A percentile compares a stretch with the other conserved stretches of the same genome.
Conservation (phyloP, 192 early-diverging fungal species). For the Backusella psychrophila region DNA sequence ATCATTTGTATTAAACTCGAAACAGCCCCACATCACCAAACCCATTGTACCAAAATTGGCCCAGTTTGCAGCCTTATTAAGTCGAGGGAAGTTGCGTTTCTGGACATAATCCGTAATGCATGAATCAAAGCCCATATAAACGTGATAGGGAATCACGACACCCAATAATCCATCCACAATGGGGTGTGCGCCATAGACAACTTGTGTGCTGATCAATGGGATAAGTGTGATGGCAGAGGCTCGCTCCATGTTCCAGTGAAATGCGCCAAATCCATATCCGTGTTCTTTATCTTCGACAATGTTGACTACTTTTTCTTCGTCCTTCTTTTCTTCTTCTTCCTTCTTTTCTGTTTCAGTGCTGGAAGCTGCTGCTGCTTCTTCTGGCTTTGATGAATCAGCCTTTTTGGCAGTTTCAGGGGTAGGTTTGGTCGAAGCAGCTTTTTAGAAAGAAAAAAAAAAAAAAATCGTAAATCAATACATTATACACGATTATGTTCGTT, state of each 20-base stretch:
- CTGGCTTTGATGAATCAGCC: background rate
- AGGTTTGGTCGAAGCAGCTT: background rate
- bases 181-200: slow-evolving; percentile 77
- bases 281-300: background rate
- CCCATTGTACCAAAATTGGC: slow-evolving; percentile 68
- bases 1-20: slow-evolving; percentile 95
- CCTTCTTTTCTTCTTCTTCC: slow-evolving; percentile 35
- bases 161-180: slow-evolving; percentile 89
- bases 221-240: slow-evolving; percentile 67
- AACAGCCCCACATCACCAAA: slow-evolving; percentile 79
- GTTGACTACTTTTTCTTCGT: slow-evolving; percentile 12
- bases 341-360: slow-evolving; percentile 41
- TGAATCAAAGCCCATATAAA: slow-evolving; percentile 51
- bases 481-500: background rate
- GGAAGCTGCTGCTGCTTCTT: background rate
- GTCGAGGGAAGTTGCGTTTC: slow-evolving; percentile 54
- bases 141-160: slow-evolving; percentile 85
- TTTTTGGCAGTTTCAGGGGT: background rate
- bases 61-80: slow-evolving; percentile 64
- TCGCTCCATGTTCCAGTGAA: slow-evolving; percentile 97
- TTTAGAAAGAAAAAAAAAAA: background rate
- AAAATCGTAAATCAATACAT: background rate
- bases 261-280: slow-evolving; percentile 60
- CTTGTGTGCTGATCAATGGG: slow-evolving; percentile 72
- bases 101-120: slow-evolving; percentile 85